Conservation (phyloP, 2,329 filamentous ascomycete genomes). For the Epicoccum nigrum region DNA sequence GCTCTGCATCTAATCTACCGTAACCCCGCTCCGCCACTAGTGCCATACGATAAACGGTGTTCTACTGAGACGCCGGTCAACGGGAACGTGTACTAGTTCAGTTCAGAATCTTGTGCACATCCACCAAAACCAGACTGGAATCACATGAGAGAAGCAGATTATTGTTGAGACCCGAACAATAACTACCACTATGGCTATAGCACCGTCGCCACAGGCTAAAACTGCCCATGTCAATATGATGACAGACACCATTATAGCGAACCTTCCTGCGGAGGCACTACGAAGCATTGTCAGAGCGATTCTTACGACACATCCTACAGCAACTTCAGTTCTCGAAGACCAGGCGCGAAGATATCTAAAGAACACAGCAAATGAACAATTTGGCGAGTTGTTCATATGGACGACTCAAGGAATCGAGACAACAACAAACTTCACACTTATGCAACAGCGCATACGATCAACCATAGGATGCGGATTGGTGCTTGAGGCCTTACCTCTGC, state of each 20-base stretch:
- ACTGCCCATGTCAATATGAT: slow-evolving; percentile 57
- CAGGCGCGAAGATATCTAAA: slow-evolving; percentile 30
- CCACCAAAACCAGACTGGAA: too few relatives aligned
- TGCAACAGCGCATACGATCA: slow-evolving; percentile 12
- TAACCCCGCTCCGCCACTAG: too few relatives aligned
- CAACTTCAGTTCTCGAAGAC: slow-evolving; percentile 44
- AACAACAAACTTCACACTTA: slow-evolving; percentile 7
- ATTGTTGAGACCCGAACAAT: not conserved
- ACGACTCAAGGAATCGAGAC: slow-evolving; percentile 8
- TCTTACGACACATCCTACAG: slow-evolving; percentile 32
- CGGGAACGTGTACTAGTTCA: not conserved
- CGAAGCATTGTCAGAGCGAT: slow-evolving; percentile 47
- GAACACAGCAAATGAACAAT: not conserved
- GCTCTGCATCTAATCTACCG: too few relatives aligned
- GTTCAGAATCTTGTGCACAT: not conserved
- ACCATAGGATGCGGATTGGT: slow-evolving; percentile 14
- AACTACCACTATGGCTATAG: not conserved
- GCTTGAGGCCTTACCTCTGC: not conserved
- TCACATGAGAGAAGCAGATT: too few relatives aligned
- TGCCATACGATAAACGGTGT: too few relatives aligned
- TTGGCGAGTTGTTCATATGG: not conserved
- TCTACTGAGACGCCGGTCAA: not conserved
- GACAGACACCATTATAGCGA: slow-evolving; percentile 55
- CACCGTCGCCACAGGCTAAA: slow-evolving; percentile 17
- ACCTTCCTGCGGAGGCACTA: slow-evolving; percentile 50